phyloP scores from a whole-genome alignment of 1,284 basidiomycete species.

The Golubevia sp. region DNA sequence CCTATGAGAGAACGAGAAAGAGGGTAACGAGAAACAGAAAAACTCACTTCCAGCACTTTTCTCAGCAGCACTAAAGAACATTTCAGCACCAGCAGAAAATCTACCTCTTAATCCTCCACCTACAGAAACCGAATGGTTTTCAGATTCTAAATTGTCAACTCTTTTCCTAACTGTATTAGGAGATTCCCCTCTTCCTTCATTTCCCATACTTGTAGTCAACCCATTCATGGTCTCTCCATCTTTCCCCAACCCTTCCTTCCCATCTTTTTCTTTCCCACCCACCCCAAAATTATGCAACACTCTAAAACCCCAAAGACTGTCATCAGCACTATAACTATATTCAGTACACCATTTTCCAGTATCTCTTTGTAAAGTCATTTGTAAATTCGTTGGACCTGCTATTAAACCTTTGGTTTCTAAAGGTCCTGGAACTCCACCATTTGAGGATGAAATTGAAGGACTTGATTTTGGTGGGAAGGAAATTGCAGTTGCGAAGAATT shows the following conservation, averaged over 20 bases:
- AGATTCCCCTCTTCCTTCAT: constrained; percentile 32
- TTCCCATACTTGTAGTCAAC: constrained; percentile 60
- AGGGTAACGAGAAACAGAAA: neutral
- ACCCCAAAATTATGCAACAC: constrained; percentile 86
- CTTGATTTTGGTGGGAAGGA: constrained; percentile 47
- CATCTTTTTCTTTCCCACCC: constrained; percentile 15
- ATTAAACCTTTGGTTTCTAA: neutral
- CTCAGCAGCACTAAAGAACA: constrained; percentile 91
- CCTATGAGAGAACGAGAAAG: neutral
- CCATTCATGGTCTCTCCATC: constrained; percentile 47
- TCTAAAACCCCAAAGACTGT: constrained; percentile 86
- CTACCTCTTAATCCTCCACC: constrained; percentile 81
- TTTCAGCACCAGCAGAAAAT: constrained; percentile 87
- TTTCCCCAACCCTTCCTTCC: constrained; percentile 12
- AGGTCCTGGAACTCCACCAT: constrained; percentile 61
- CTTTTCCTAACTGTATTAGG: constrained; percentile 66
- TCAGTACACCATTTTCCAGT: constrained; percentile 90
- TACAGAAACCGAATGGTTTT: constrained; percentile 68
- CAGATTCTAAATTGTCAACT: constrained; percentile 81
- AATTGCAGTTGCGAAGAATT: constrained; percentile 55
- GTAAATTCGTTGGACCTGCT: constrained; percentile 62
- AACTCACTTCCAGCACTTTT: constrained; percentile 84
- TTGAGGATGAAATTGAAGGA: constrained; percentile 64
- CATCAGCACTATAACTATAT: constrained; percentile 91
- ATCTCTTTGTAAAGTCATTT: constrained; percentile 88